phyloP scores from a whole-genome alignment of 345 rosid genomes.

The Aurinia saxatilis region DNA sequence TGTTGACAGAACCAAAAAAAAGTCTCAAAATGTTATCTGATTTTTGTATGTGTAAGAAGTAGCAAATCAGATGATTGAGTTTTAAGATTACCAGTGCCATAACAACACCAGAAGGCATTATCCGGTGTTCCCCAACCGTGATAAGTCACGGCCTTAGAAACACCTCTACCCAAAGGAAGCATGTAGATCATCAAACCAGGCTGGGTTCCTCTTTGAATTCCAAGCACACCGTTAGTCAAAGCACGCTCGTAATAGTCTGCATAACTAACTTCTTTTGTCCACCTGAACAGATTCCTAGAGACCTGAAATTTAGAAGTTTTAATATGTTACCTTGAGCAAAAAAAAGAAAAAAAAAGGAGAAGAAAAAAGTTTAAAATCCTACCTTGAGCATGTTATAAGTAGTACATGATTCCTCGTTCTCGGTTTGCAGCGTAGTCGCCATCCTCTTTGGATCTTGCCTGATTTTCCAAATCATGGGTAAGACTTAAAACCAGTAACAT shows the following conservation, averaged over 20 bases:
- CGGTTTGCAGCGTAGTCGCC: constrained; percentile 47
- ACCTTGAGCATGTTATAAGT: constrained; percentile 98
- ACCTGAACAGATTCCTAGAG: constrained; percentile 76
- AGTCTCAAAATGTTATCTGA: neutral
- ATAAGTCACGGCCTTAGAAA: constrained; percentile 62
- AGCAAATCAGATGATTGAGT: neutral
- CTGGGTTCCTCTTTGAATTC: constrained; percentile 86
- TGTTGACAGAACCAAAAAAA: constrained; percentile 15
- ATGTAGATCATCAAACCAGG: constrained; percentile 95
- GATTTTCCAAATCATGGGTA: constrained; percentile 1
- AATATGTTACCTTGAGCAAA: neutral
- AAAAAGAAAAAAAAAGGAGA: neutral
- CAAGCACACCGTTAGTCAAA: constrained; percentile 75
- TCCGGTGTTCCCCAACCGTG: constrained; percentile 85
- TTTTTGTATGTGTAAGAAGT: neutral
- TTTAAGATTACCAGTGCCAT: constrained; percentile 66
- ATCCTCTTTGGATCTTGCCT: constrained; percentile 85
- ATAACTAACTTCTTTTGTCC: constrained; percentile 85
- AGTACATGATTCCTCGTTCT: constrained; percentile 92
- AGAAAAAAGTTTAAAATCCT: neutral
- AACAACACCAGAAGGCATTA: constrained; percentile 93
- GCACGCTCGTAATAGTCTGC: constrained; percentile 96
- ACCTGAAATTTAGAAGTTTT: constrained; percentile 37
- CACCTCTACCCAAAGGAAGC: constrained; percentile 77
- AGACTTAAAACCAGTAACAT: neutral